These are phyloP conservation scores for Citrullus amarus DNA, from an alignment of 306 rosid species.

Conservation along the genomic window DNA sequence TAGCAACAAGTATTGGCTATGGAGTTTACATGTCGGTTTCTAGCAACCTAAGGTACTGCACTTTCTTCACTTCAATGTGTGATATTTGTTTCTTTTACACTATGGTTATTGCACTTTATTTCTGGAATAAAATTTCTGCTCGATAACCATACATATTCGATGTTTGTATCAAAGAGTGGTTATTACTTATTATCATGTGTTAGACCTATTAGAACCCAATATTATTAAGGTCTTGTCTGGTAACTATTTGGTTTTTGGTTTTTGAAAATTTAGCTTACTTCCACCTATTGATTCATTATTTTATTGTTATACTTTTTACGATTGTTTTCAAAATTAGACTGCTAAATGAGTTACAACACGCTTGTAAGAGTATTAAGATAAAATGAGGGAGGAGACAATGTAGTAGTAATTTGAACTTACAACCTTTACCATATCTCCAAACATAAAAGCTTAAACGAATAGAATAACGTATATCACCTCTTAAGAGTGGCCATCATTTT, in stretches of 20 bases:
- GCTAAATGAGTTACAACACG: no score
- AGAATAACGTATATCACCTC: not conserved
- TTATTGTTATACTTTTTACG: no score
- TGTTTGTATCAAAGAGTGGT: not conserved
- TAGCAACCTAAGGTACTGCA: constrained; percentile 75
- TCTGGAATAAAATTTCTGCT: not conserved
- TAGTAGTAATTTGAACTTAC: not conserved
- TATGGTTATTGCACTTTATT: not conserved
- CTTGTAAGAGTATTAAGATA: not conserved
- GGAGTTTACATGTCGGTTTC: constrained; percentile 91
- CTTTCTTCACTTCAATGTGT: not conserved
- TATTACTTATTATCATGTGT: not conserved
- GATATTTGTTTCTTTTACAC: not conserved
- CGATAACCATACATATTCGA: not conserved
- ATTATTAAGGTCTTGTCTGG: no score
- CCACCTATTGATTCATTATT: no score
- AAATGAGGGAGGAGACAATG: not conserved
- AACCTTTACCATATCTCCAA: not conserved
- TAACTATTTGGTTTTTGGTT: no score
- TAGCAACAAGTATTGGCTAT: constrained; percentile 79
- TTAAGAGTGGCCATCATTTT: not conserved
- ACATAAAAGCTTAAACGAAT: not conserved
- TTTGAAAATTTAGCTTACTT: no score
- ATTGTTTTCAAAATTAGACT: no score
- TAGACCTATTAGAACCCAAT: no score